phyloP scores from a whole-genome alignment of 1,284 basidiomycete species.

The Sporisorium scitamineum region DNA sequence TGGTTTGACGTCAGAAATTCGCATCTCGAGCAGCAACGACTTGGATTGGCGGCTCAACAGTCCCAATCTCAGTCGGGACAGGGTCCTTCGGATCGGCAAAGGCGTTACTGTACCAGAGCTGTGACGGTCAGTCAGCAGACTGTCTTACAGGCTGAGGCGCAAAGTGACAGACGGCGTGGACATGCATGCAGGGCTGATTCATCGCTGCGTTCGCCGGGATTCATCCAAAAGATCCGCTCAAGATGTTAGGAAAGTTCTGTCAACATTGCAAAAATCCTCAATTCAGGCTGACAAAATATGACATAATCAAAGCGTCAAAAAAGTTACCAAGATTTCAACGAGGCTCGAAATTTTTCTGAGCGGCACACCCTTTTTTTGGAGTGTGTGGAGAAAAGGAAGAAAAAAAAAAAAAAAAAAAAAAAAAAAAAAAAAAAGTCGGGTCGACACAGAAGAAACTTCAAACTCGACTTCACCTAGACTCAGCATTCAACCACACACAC shows the following conservation, averaged over 20 bases:
- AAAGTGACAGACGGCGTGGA: conserved; percentile 17
- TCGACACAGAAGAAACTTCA: background rate
- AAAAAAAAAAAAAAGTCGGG: background rate
- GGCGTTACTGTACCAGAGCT: background rate
- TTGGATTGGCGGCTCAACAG: background rate
- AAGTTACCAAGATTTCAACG: background rate
- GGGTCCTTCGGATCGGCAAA: background rate
- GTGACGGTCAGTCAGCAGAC: conserved; percentile 20
- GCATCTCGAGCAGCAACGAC: background rate
- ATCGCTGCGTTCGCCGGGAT: conserved; percentile 16
- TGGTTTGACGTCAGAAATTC: conserved; percentile 7
- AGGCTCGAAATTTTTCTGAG: conserved; percentile 8
- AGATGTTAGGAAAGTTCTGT: background rate
- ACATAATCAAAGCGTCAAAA: conserved; percentile 21
- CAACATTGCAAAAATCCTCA: conserved; percentile 6
- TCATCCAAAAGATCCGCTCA: conserved; percentile 5
- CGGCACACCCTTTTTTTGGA: background rate
- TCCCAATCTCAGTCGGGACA: background rate
- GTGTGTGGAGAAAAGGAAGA: conserved; percentile 1
- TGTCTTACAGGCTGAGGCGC: background rate
- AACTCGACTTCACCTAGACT: background rate
- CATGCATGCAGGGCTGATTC: conserved; percentile 39
- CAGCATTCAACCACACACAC: background rate
- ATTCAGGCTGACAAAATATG: background rate
- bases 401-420: background rate